A percentile compares a stretch with the other conserved stretches of the same genome.
These are phyloP conservation scores for Monilinia fructigena DNA, from an alignment of 2,329 filamentous ascomycete genomes.

Conservation along the genomic window DNA sequence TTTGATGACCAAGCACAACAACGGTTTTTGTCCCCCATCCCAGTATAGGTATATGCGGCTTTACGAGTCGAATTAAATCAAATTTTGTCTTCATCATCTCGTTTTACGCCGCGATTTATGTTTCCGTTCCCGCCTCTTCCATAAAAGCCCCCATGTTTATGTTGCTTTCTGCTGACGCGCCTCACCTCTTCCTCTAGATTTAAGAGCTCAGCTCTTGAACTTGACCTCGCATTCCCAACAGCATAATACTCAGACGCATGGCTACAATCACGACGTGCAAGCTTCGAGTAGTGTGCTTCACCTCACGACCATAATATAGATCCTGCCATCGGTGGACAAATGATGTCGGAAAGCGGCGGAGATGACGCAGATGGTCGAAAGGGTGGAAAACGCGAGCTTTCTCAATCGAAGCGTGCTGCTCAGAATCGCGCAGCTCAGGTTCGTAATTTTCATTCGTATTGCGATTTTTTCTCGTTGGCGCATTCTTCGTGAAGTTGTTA, in stretches of 20 bases:
- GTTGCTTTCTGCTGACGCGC: constrained; percentile 38
- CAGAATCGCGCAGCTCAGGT: constrained; percentile 86
- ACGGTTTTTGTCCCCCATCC: constrained; percentile 14
- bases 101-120: constrained; percentile 1
- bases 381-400: constrained; percentile 81
- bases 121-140: not conserved
- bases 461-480: constrained; percentile 18
- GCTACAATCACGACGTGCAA: constrained; percentile 36
- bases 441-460: constrained; percentile 42
- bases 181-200: constrained; percentile 36
- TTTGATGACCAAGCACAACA: constrained; percentile 17
- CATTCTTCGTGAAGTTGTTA: constrained; percentile 12
- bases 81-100: constrained; percentile 1
- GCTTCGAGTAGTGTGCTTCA: constrained; percentile 37
- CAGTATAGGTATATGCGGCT: constrained; percentile 19
- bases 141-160: constrained; percentile 20
- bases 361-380: constrained; percentile 59
- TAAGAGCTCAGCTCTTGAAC: constrained; percentile 41
- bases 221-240: constrained; percentile 29
- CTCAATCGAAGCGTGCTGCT: constrained; percentile 59
- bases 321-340: constrained; percentile 38
- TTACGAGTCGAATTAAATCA: constrained; percentile 25
- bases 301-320: constrained; percentile 42
- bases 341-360: constrained; percentile 37
- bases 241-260: constrained; percentile 35